Evolutionary conservation across 2,329 filamentous ascomycete genomes (phyloP).

Genomic region (Ophiostoma triangulosporum): DNA sequence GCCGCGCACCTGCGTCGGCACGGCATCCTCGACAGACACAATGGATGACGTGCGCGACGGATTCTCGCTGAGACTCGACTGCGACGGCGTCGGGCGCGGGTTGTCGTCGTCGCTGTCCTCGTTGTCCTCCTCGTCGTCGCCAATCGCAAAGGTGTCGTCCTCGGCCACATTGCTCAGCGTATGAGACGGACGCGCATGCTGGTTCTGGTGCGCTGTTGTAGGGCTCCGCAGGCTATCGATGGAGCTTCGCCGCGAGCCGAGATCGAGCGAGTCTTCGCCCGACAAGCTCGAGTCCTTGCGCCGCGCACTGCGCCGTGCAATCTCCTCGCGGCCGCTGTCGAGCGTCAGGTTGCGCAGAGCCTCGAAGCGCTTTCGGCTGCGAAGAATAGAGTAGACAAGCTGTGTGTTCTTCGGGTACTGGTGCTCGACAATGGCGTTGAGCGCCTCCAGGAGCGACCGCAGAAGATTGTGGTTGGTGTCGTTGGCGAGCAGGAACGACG

Average conservation of each 20-base stretch:
- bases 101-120: constrained; percentile 45
- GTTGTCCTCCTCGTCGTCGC: constrained; percentile 82
- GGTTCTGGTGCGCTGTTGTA: constrained; percentile 28
- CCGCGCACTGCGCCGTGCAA: constrained; percentile 62
- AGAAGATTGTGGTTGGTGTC: constrained; percentile 79
- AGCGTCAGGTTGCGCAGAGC: constrained; percentile 77
- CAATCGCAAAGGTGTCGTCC: constrained; percentile 74
- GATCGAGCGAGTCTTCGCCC: constrained; percentile 29
- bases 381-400: constrained; percentile 65
- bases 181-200: constrained; percentile 25
- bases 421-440: constrained; percentile 83
- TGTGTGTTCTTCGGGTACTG: constrained; percentile 72
- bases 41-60: constrained; percentile 55
- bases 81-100: constrained; percentile 24
- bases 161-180: constrained; percentile 63
- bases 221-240: constrained; percentile 56
- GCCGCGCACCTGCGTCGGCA: constrained; percentile 69
- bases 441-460: constrained; percentile 69
- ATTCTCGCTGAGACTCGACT: constrained; percentile 46
- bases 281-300: constrained; percentile 43
- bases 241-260: constrained; percentile 43
- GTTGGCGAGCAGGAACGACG: constrained; percentile 82
- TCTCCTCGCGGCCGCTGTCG: constrained; percentile 82
- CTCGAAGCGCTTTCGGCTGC: constrained; percentile 72
- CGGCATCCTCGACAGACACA: constrained; percentile 51